Evolutionary conservation across 371 early-diverging fungal species (phyloP), one percentile per base, ranked within the genome.

Genomic region (Saksenaea vasiformis): DNA sequence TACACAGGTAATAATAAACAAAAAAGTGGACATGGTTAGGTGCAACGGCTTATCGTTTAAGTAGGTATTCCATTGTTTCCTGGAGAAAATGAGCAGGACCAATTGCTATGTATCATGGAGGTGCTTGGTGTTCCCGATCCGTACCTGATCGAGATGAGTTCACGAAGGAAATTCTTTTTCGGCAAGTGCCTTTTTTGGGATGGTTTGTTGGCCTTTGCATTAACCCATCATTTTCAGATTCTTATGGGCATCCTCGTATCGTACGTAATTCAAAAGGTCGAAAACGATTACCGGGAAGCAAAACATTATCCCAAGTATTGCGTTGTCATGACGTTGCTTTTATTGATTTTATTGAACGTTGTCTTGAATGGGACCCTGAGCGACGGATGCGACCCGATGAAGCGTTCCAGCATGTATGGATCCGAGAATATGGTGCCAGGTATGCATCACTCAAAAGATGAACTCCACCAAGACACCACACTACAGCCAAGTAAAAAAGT

Each of bases 11-110:
- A 53, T n/a, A n/a, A n/a, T n/a, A n/a, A n/a, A n/a, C n/a, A n/a
- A n/a, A n/a, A n/a, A n/a, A n/a, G n/a, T n/a, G n/a, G n/a, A n/a
- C n/a, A n/a, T n/a, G n/a, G n/a, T n/a, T n/a, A n/a, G n/a, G n/a
- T n/a, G n/a, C n/a, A n/a, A n/a, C n/a, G n/a, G n/a, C n/a, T n/a
- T n/a, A n/a, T n/a, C n/a, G n/a, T n/a, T n/a, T n/a, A n/a, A n/a
- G 74, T 72, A 53, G 90, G 90, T n/a, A 87, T 93, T 60, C 99
- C 98, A 28, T 72, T 98, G 34, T 98, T 99, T 72, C 98, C 98
- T 7, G 98, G 98, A 10, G 95, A 96, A 71, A 93, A 95, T 67
- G 98, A 99, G 73, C 90, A 90, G 57, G 97, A 99, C 67, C 97
- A 98, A 73, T 72, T 97, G 39, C 81, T 89, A 10, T 94, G 95